A percentile compares a stretch with the other conserved stretches of the same genome.
phyloP scores from a whole-genome alignment of 768 basidiomycete species.

The Hydnomerulius pinastri region DNA sequence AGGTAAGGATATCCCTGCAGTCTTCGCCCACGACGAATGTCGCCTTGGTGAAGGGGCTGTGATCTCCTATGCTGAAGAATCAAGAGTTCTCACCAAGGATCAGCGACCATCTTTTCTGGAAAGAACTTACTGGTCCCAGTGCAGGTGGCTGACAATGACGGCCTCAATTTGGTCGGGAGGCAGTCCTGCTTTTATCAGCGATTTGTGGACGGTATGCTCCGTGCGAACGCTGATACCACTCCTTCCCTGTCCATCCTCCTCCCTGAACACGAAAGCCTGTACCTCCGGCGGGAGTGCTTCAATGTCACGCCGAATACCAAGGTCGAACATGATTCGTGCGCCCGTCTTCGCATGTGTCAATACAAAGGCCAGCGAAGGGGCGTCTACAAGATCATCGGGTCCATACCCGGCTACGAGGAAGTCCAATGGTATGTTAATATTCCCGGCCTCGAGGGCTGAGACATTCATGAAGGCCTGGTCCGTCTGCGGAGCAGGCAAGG shows the following conservation, averaged over 20 bases:
- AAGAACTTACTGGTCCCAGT: conserved; percentile 46
- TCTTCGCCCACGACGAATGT: conserved; percentile 50
- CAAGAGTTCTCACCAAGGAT: neutral
- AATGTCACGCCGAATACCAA: conserved; percentile 53
- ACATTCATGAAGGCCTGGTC: conserved; percentile 54
- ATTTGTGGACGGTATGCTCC: conserved; percentile 45
- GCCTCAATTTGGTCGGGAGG: conserved; percentile 43
- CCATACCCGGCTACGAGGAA: conserved; percentile 38
- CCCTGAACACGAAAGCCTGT: conserved; percentile 25
- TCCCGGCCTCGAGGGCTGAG: conserved; percentile 57
- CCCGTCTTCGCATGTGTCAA: conserved; percentile 46
- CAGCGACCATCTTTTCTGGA: neutral
- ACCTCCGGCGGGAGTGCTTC: conserved; percentile 40
- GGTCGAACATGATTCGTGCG: conserved; percentile 51
- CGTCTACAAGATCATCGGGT: conserved; percentile 26
- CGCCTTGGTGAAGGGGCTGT: conserved; percentile 44
- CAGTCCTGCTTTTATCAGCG: conserved; percentile 51
- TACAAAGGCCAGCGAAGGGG: conserved; percentile 55
- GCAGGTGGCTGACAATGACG: conserved; percentile 53
- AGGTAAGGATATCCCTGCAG: conserved; percentile 34
- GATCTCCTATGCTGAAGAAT: conserved; percentile 41
- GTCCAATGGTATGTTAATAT: conserved; percentile 40
- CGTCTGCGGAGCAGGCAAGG: conserved; percentile 40
- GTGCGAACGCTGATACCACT: neutral
- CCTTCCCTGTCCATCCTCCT: conserved; percentile 8